These are phyloP conservation scores for Auriscalpium vulgare DNA, from an alignment of 768 basidiomycete species.

Conservation along the genomic window DNA sequence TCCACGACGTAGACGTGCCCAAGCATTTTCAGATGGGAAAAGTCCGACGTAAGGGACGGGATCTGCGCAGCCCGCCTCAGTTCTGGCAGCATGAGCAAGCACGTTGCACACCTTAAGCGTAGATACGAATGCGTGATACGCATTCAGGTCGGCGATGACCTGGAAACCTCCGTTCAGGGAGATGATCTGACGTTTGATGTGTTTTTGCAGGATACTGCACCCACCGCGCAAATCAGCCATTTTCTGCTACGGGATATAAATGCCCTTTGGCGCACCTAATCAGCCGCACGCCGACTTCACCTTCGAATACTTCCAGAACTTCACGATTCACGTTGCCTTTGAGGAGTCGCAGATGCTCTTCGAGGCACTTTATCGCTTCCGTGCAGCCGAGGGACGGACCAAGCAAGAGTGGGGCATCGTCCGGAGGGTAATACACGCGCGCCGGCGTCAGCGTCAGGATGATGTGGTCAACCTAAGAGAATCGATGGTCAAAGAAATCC, in stretches of 20 bases:
- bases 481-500: not conserved
- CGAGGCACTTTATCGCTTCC: conserved; percentile 85
- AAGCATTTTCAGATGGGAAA: conserved; percentile 92
- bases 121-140: conserved; percentile 83
- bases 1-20: conserved; percentile 95
- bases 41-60: conserved; percentile 77
- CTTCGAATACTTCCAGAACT: conserved; percentile 95
- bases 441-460: conserved; percentile 76
- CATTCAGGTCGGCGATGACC: conserved; percentile 92
- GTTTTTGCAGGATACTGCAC: conserved; percentile 84
- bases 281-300: conserved; percentile 86
- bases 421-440: conserved; percentile 85
- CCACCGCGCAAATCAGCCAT: not conserved
- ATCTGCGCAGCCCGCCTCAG: conserved; percentile 32
- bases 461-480: conserved; percentile 79
- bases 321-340: conserved; percentile 94
- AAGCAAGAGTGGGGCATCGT: conserved; percentile 71
- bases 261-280: conserved; percentile 18
- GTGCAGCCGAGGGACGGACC: conserved; percentile 80
- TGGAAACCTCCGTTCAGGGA: conserved; percentile 91
- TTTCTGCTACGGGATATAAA: not conserved
- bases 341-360: conserved; percentile 85
- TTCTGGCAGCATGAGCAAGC: no score
- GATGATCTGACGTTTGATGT: conserved; percentile 95
- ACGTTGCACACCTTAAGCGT: conserved; percentile 59